Evolutionary conservation across 345 rosid species (phyloP).

Genomic region (Turritis glabra): DNA sequence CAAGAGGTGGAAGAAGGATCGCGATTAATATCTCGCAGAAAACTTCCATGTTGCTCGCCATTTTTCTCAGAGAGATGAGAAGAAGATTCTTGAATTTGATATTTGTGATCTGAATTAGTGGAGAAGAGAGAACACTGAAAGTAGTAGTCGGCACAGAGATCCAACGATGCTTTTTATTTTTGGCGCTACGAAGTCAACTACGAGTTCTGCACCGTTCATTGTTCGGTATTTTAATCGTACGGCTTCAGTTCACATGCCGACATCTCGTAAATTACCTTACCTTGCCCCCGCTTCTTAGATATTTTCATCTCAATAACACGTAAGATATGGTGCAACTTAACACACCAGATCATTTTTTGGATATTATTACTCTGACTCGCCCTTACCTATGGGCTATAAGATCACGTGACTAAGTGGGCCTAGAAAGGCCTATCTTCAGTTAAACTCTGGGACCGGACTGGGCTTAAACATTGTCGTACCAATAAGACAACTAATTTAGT

Average conservation of each 20-base stretch:
- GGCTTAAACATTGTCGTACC: neutral
- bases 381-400: neutral
- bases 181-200: neutral
- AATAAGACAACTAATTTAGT: neutral
- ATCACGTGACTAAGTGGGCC: constrained; percentile 3
- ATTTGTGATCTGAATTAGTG: neutral
- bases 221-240: neutral
- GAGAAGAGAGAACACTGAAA: constrained; percentile 7
- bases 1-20: constrained; percentile 80
- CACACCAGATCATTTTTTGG: constrained; percentile 10
- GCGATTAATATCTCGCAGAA: constrained; percentile 84
- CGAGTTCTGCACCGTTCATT: constrained; percentile 26
- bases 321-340: neutral
- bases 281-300: constrained; percentile 19
- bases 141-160: neutral
- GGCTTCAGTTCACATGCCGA: constrained; percentile 21
- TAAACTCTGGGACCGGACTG: neutral
- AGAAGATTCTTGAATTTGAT: too few species aligned
- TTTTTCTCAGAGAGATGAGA: constrained; percentile 22
- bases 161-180: constrained; percentile 4
- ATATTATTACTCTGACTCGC: neutral
- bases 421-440: neutral
- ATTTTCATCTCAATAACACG: constrained; percentile 8
- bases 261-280: neutral
- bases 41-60: constrained; percentile 67